Evolutionary conservation across 805 yeast species (phyloP).

Genomic region (Sporopachydermia quercuum): DNA sequence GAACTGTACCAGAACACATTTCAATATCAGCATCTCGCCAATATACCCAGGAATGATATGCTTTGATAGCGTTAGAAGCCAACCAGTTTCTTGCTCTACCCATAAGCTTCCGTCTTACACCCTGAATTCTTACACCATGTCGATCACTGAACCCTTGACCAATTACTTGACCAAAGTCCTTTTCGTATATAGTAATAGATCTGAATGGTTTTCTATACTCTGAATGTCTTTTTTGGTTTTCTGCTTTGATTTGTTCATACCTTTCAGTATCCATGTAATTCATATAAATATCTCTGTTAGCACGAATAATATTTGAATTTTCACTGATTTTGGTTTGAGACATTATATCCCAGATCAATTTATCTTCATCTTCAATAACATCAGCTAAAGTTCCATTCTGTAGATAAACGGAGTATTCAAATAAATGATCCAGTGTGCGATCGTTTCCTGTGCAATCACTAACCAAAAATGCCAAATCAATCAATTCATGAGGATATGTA

Average conservation of each 20-base stretch:
- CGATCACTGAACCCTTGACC: constrained; percentile 90
- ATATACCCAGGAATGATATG: constrained; percentile 90
- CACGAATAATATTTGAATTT: background rate
- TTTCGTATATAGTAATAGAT: constrained; percentile 67
- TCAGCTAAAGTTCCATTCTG: constrained; percentile 2
- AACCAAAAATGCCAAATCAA: constrained; percentile 29
- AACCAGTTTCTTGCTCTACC: constrained; percentile 94
- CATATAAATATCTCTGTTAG: constrained; percentile 39
- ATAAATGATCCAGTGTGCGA: background rate
- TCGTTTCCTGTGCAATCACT: constrained; percentile 3
- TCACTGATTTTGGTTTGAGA: background rate
- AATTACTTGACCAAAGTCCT: constrained; percentile 84
- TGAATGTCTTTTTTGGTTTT: background rate
- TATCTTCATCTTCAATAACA: background rate
- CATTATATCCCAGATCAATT: background rate
- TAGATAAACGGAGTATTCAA: constrained; percentile 1
- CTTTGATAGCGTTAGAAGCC: constrained; percentile 70
- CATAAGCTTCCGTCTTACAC: constrained; percentile 88
- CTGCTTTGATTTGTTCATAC: background rate
- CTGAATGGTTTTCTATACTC: constrained; percentile 31
- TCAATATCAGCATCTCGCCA: constrained; percentile 99
- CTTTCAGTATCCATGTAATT: constrained; percentile 48
- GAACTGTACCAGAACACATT: constrained; percentile 65
- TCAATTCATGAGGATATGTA: constrained; percentile 67
- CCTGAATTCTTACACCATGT: constrained; percentile 94